A percentile compares a stretch with the other conserved stretches of the same genome.
Conservation (phyloP, 176 grass and related monocot species). For the Avena eriantha region DNA sequence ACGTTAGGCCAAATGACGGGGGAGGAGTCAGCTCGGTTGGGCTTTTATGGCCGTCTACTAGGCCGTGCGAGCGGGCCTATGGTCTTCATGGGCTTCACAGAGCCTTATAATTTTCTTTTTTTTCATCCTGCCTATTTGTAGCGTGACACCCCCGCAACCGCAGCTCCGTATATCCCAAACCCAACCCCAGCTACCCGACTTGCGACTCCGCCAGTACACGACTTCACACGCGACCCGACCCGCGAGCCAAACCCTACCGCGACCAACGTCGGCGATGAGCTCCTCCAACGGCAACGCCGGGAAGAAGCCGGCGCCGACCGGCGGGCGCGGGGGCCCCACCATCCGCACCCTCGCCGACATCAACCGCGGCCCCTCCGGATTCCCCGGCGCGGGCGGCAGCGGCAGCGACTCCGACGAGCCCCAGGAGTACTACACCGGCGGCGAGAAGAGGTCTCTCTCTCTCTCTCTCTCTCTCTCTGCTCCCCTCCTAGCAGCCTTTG, state of each 20-base stretch:
- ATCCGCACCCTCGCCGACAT: constrained; percentile 93
- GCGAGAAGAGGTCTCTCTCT: constrained; percentile 80
- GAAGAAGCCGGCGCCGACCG: constrained; percentile 51
- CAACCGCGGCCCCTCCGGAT: constrained; percentile 59
- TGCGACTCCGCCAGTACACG: background rate
- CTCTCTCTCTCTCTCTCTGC: background rate
- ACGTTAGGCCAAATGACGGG: too few species aligned
- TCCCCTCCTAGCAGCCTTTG: background rate
- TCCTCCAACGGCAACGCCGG: constrained; percentile 53
- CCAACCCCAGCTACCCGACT: constrained; percentile 1
- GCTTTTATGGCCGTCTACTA: too few species aligned
- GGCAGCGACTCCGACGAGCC: constrained; percentile 77
- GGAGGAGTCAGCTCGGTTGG: too few species aligned
- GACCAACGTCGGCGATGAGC: constrained; percentile 48
- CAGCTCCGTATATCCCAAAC: constrained; percentile 20
- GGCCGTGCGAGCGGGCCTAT: background rate
- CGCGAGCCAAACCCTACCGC: constrained; percentile 47
- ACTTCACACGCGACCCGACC: background rate
- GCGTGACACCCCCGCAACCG: constrained; percentile 36
- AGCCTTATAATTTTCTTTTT: background rate
- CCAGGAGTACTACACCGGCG: constrained; percentile 98
- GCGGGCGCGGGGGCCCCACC: constrained; percentile 42
- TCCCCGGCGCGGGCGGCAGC: constrained; percentile 49
- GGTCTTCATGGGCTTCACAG: background rate
- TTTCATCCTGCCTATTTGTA: background rate